Evolutionary conservation across 371 early-diverging fungal species (phyloP), one percentile per base, ranked within the genome.

Genomic region (Rhizopus stolonifer): DNA sequence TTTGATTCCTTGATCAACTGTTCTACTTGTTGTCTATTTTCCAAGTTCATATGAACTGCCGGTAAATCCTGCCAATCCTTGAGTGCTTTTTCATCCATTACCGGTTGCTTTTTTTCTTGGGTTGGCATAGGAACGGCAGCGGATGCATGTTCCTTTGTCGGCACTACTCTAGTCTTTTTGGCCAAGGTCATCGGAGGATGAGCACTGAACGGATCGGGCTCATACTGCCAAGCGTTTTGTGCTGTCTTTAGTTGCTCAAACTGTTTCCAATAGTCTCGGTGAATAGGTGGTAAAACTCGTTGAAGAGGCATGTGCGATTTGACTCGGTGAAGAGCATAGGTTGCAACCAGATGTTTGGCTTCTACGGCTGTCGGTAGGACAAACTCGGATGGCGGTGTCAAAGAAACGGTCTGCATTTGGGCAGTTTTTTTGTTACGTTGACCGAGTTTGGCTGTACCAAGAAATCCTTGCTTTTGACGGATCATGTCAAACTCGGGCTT

Each of bases 241-340:
- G 73, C 70, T 58, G 77, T 69, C 56, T 77, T 76, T 3, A 60
- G 53, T 9, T 76, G 66, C 13, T 85, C 85, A 56, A 91, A 75
- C 13, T 77, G 69, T 8, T 68, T 69, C 93, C 94, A 94, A 32
- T 84, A 81, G 39, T 81, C 82, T 10, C 91, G 78, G 58, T 86
- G 84, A 7, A 71, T 64, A 0, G 90, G 92, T 7, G 94, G 94
- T 19, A 94, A 74, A 32, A 88, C 80, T 34, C 82, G 81, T 55
- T 87, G 65, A 64, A 92, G 58, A 22, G 83, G 80, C 67, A 85
- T 84, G 45, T 89, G 81, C 2, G 89, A 89, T 43, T 79, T 80
- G 52, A 93, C 73, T 44, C 90, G 80, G 60, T 90, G 89, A n/a
- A 94, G 77, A 6, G 84, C 86, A 73, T 83, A 93, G 0, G 94